Base-by-base conservation (phyloP, 495 filamentous ascomycete species). In the Apiosordaria backusii region DNA sequence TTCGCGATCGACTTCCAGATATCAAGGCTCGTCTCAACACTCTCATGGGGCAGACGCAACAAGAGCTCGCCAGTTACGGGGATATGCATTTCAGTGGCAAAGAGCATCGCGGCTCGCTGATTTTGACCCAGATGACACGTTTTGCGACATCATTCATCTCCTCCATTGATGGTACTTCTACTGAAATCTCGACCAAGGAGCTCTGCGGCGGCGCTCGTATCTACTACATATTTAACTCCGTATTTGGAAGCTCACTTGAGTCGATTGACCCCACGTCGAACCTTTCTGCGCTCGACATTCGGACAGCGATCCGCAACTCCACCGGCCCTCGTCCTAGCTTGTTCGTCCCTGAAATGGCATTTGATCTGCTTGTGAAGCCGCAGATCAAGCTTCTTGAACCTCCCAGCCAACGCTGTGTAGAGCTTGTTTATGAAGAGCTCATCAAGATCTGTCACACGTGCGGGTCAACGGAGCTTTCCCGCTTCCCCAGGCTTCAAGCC, bases 371-470 rank as follows among this genome's bases (percentile, higher is more conserved):
- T 21, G 96, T 99, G 22, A 99, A 98, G 78, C 95, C 95, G 4
- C 95, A 99, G 76, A 99, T 99, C 75, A 97, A 97, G 77, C 85
- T 99, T 53, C 83, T 99, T 3, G 96, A 98, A 76, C 85, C 92
- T n/a, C 95, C 95, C 7, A 93, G 92, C 68, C 96, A 99, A 73
- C 86, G 95, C 68, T 99, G 95, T 71, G 95, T 99, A 26, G 96
- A 99, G 77, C 83, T 98, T 21, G 95, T 99, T 0, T 99, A 99
- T 74, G 95, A 99, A 75, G 95, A 99, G 75, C 85, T 99, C 10
- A 99, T 99, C 79, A 99, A 99, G 77, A 97, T 99, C 63, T 96
- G 95, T 76, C 95, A 99, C 76, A 99, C 95, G 1, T 99, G 95
- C 80, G 96, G 96, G 57, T 97, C 92, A 4, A 94, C 90, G 24